Percentiles rank a stretch among this genome's conserved stretches.
Conservation (phyloP, 83 land plant genomes). For the Picea engelmannii region DNA sequence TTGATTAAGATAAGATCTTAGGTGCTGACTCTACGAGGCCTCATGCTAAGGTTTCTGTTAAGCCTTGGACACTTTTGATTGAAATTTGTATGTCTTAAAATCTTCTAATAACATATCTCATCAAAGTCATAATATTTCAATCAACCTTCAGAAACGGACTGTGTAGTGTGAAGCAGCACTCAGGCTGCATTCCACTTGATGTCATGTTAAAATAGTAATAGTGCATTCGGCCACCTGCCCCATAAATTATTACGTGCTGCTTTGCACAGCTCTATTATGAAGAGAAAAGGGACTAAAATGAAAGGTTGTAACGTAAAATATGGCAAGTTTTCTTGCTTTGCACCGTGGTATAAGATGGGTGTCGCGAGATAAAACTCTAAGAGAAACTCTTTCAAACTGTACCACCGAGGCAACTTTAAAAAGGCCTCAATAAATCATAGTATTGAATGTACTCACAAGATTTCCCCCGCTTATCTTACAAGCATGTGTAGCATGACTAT, state of each 20-base stretch:
- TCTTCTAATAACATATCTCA: neutral
- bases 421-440: neutral
- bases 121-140: neutral
- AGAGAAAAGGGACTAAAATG: too few species aligned
- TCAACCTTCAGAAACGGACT: neutral
- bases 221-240: neutral
- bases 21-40: too few species aligned
- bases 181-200: neutral
- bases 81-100: neutral
- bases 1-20: too few species aligned
- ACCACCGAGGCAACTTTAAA: neutral
- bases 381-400: neutral
- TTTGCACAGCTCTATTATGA: neutral
- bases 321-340: neutral
- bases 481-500: neutral
- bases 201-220: neutral
- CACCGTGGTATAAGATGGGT: neutral
- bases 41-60: too few species aligned
- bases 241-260: too few species aligned
- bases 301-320: neutral
- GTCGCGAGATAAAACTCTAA: too few species aligned
- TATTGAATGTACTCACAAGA: neutral
- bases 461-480: neutral
- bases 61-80: neutral
- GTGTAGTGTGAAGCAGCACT: neutral